Conservation (phyloP, 2,329 filamentous ascomycete species). For the Botryotinia globosa region DNA sequence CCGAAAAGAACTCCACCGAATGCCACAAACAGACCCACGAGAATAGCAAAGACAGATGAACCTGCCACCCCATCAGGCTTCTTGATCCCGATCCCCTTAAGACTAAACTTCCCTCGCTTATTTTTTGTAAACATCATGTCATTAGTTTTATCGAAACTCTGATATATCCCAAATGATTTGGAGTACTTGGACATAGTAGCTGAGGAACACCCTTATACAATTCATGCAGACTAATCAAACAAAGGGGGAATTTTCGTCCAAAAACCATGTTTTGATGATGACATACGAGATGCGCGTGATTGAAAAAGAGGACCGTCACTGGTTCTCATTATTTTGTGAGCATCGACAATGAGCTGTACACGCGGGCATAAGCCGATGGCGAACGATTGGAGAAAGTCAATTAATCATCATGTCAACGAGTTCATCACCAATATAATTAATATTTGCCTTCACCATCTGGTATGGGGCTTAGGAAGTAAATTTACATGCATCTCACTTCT, state of each 20-base stretch:
- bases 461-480: background rate
- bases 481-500: background rate
- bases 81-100: slow-evolving; percentile 34
- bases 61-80: slow-evolving; percentile 53
- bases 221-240: background rate
- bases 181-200: background rate
- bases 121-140: background rate
- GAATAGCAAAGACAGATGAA: slow-evolving; percentile 58
- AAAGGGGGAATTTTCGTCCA: background rate
- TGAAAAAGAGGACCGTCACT: background rate
- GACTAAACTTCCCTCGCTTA: background rate
- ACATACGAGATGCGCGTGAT: slow-evolving; percentile 4
- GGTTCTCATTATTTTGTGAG: background rate
- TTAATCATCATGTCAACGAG: background rate
- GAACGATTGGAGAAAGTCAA: background rate
- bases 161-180: background rate
- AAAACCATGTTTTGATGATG: background rate
- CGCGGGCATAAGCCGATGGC: background rate
- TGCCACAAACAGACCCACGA: slow-evolving; percentile 58
- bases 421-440: background rate
- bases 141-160: background rate
- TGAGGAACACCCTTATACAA: background rate
- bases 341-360: background rate
- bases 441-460: too few relatives aligned
- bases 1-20: slow-evolving; percentile 61